Conservation (phyloP, 768 basidiomycete genomes). For the Suillus discolor region DNA sequence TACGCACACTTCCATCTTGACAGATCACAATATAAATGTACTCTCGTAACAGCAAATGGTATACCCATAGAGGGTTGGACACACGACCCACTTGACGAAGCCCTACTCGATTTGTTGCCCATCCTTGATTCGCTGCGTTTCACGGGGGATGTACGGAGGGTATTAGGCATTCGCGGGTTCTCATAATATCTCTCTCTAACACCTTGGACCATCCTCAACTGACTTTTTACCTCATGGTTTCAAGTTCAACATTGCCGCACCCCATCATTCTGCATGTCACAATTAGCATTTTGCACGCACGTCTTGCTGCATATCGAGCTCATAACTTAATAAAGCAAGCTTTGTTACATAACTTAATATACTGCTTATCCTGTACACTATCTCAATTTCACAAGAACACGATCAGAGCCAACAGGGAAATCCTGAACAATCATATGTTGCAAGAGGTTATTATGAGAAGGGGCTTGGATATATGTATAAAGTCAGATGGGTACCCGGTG, state of each 20-base stretch:
- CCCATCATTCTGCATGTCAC: slow-evolving; percentile 10
- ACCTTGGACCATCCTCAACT: slow-evolving; percentile 11
- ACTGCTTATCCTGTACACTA: slow-evolving; percentile 40
- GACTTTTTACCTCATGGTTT: slow-evolving; percentile 23
- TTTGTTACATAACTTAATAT: slow-evolving; percentile 39
- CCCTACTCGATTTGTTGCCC: slow-evolving; percentile 91
- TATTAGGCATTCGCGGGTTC: slow-evolving; percentile 74
- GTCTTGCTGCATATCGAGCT: slow-evolving; percentile 25
- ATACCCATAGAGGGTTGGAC: slow-evolving; percentile 99
- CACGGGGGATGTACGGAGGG: slow-evolving; percentile 91
- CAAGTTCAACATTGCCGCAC: slow-evolving; percentile 5
- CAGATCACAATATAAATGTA: slow-evolving; percentile 4
- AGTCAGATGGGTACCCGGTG: slow-evolving; percentile 27
- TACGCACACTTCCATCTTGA: slow-evolving; percentile 37
- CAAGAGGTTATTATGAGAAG: slow-evolving; percentile 28
- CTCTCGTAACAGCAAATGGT: slow-evolving; percentile 74
- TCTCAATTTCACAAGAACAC: slow-evolving; percentile 23
- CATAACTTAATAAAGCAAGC: slow-evolving; percentile 30
- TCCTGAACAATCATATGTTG: slow-evolving; percentile 17
- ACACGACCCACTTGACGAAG: slow-evolving; percentile 95
- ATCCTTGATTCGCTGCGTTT: slow-evolving; percentile 96
- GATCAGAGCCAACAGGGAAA: slow-evolving; percentile 24
- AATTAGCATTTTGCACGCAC: slow-evolving; percentile 30
- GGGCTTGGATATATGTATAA: slow-evolving; percentile 37
- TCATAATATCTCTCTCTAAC: slow-evolving; percentile 27